Evolutionary conservation across 2,329 filamentous ascomycete genomes (phyloP).

Genomic region (Colletotrichum sp.): DNA sequence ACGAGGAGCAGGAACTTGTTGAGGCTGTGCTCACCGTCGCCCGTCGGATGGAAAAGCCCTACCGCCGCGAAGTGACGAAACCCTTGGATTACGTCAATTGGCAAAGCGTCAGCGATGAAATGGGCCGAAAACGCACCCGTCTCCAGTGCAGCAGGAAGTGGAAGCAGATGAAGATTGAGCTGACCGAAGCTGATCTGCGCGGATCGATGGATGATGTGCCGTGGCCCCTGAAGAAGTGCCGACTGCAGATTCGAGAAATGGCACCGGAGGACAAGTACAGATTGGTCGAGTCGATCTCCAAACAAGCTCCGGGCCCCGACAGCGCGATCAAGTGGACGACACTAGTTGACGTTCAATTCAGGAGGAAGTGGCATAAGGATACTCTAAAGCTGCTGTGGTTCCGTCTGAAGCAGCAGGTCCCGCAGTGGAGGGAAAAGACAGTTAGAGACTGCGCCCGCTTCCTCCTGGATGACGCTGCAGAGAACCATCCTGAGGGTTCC

Average conservation of each 20-base stretch:
- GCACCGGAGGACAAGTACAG: conserved; percentile 47
- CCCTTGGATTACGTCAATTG: conserved; percentile 60
- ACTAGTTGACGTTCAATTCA: conserved; percentile 45
- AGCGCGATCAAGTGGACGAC: conserved; percentile 52
- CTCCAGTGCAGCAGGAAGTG: conserved; percentile 75
- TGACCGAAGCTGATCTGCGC: not conserved
- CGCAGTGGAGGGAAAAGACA: conserved; percentile 31
- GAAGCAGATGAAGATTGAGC: conserved; percentile 48
- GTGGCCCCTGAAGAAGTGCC: conserved; percentile 49
- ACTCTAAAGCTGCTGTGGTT: conserved; percentile 44
- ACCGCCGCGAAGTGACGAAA: not conserved
- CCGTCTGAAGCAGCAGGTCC: conserved; percentile 39
- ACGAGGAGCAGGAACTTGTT: conserved; percentile 62
- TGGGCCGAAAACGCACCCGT: conserved; percentile 66
- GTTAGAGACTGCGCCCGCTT: conserved; percentile 39
- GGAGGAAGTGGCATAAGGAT: conserved; percentile 40
- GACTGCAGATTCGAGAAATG: conserved; percentile 46
- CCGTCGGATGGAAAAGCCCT: conserved; percentile 44
- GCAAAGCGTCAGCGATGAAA: conserved; percentile 65
- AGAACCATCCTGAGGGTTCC: conserved; percentile 15
- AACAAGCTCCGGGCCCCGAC: conserved; percentile 44
- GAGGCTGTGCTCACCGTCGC: conserved; percentile 59
- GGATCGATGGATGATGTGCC: conserved; percentile 28
- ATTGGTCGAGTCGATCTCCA: conserved; percentile 48
- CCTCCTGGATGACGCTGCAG: conserved; percentile 35